Percentiles rank a stretch among this genome's conserved stretches.
phyloP scores from a whole-genome alignment of 768 basidiomycete genomes.

The Polyporus arcularius region DNA sequence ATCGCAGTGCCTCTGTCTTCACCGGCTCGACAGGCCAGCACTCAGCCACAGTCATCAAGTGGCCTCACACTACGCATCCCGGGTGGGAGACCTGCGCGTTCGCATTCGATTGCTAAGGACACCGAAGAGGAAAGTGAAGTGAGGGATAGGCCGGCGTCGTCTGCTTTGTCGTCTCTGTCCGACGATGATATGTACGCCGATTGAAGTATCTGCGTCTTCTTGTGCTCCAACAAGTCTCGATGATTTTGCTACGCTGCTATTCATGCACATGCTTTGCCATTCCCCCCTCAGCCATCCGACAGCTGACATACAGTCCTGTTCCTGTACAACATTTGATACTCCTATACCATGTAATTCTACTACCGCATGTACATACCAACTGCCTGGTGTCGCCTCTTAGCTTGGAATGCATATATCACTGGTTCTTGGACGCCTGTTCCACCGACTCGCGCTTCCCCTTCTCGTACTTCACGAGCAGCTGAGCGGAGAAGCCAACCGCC shows the following conservation, averaged over 20 bases:
- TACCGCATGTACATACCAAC: not conserved
- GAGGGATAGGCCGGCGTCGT: not conserved
- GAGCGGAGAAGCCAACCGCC: conserved; percentile 24
- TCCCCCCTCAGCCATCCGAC: too few species aligned
- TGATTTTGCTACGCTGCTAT: not conserved
- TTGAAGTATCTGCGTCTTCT: not conserved
- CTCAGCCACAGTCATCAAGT: not conserved
- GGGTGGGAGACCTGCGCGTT: not conserved
- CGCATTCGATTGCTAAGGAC: not conserved
- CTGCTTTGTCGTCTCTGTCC: not conserved
- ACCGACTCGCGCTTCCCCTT: conserved; percentile 31
- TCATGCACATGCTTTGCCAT: not conserved
- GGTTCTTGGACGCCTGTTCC: conserved; percentile 18
- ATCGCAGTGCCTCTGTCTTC: not conserved
- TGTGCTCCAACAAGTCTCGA: not conserved
- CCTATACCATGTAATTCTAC: not conserved
- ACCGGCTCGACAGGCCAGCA: not conserved
- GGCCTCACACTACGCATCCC: conserved; percentile 10
- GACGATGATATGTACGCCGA: conserved; percentile 11
- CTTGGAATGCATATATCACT: not conserved
- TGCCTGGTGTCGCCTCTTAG: not conserved
- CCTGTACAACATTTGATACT: not conserved
- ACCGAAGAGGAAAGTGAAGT: not conserved
- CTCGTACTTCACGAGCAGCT: conserved; percentile 29
- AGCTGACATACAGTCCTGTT: too few species aligned